These are phyloP conservation scores for Myxozyma monticola DNA, from an alignment of 805 yeast species.

Conservation along the genomic window DNA sequence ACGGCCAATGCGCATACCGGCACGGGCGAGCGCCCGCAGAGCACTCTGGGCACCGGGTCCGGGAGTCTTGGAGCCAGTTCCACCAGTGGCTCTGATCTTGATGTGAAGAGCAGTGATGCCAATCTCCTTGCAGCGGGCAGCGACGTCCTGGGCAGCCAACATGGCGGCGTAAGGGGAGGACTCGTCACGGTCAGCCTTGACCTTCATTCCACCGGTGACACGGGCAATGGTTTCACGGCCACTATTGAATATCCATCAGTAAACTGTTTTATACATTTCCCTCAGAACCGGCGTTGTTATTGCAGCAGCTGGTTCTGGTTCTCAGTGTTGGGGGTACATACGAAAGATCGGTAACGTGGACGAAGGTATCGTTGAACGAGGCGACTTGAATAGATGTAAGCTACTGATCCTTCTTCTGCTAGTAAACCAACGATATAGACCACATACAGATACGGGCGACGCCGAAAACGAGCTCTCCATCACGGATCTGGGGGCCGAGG, in stretches of 20 bases:
- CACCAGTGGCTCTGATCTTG: slow-evolving; percentile 99
- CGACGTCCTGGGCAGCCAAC: slow-evolving; percentile 99
- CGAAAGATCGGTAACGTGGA: slow-evolving; percentile 92
- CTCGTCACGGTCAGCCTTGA: slow-evolving; percentile 99
- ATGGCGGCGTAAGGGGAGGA: slow-evolving; percentile 99
- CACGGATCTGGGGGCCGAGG: slow-evolving; percentile 87
- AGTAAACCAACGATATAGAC: background rate
- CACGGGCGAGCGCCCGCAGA: slow-evolving; percentile 96
- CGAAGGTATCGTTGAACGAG: slow-evolving; percentile 99
- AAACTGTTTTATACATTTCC: too few species aligned
- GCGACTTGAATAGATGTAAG: slow-evolving; percentile 50
- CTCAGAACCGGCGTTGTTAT: too few species aligned
- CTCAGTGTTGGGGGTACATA: slow-evolving; percentile 8
- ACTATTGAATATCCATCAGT: slow-evolving; percentile 45
- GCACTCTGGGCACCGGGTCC: slow-evolving; percentile 94
- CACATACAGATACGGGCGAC: slow-evolving; percentile 89
- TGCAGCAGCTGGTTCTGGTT: too few species aligned
- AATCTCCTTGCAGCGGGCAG: slow-evolving; percentile 98
- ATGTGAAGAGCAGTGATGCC: slow-evolving; percentile 99
- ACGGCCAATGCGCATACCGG: slow-evolving; percentile 99
- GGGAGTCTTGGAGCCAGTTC: slow-evolving; percentile 99
- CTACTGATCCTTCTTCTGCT: background rate
- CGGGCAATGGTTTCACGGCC: slow-evolving; percentile 99
- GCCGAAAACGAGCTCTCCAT: slow-evolving; percentile 98
- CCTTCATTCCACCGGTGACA: slow-evolving; percentile 99